These are phyloP conservation scores for Solanum pinnatisectum DNA, from an alignment of 257 asterid genomes.

Conservation along the genomic window DNA sequence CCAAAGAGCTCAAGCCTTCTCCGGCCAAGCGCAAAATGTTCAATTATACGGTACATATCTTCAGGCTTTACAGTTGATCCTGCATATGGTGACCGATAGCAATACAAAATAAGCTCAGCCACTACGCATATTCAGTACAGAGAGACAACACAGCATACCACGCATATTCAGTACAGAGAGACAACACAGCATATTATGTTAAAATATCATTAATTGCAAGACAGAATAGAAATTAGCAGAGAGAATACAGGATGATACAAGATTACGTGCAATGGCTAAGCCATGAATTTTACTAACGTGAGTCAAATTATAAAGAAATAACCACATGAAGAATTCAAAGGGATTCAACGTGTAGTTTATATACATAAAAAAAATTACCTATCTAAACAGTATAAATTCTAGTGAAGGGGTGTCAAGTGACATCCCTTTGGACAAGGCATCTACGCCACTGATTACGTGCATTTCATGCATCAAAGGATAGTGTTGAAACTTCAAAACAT, in stretches of 20 bases:
- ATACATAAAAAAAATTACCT: background rate
- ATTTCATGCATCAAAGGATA: background rate
- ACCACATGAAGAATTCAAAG: background rate
- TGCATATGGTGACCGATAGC: slow-evolving; percentile 14
- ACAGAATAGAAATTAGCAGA: background rate
- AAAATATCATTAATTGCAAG: background rate
- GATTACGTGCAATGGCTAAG: background rate
- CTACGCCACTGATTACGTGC: background rate
- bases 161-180: background rate
- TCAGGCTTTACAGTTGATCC: slow-evolving; percentile 99
- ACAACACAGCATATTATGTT: background rate
- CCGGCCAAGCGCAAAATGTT: slow-evolving; percentile 98
- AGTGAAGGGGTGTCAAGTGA: background rate
- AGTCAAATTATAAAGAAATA: background rate
- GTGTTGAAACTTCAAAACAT: background rate
- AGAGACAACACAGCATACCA: background rate
- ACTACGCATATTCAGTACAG: background rate
- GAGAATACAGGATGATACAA: background rate
- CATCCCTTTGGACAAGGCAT: background rate
- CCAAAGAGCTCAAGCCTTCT: slow-evolving; percentile 99
- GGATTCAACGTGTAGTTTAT: background rate
- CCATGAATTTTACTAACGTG: background rate
- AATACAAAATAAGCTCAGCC: background rate
- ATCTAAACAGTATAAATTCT: background rate
- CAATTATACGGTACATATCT: slow-evolving; percentile 94